Evolutionary conservation across 345 rosid species (phyloP).

Genomic region (Bruguiera parviflora): DNA sequence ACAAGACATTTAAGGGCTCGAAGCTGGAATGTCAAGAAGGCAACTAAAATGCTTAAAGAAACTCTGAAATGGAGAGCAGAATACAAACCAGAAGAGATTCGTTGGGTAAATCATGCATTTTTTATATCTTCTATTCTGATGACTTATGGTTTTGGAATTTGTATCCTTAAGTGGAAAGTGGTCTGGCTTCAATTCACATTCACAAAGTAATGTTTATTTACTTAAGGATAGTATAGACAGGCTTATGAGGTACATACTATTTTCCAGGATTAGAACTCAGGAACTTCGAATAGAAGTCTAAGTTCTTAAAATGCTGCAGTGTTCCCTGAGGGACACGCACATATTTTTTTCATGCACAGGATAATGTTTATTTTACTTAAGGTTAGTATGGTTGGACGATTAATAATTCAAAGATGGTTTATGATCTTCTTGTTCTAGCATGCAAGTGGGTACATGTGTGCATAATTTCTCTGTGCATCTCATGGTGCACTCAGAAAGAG

Average conservation of each 20-base stretch:
- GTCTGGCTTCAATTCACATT: background rate
- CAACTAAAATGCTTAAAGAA: constrained; percentile 88
- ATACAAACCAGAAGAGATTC: constrained; percentile 83
- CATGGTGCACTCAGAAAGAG: too few relatives aligned
- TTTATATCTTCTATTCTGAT: background rate
- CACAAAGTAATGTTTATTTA: too few relatives aligned
- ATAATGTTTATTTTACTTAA: too few relatives aligned
- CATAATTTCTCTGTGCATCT: too few relatives aligned
- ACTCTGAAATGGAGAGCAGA: constrained; percentile 85
- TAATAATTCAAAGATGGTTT: background rate
- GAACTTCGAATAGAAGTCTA: too few relatives aligned
- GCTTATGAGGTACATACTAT: background rate
- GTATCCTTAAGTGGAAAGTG: constrained; percentile 1
- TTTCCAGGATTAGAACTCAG: too few relatives aligned
- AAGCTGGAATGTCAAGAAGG: constrained; percentile 89
- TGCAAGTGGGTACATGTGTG: too few relatives aligned
- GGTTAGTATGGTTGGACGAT: too few relatives aligned
- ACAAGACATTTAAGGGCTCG: constrained; percentile 67
- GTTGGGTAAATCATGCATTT: constrained; percentile 54
- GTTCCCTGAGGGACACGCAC: too few relatives aligned
- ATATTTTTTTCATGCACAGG: background rate
- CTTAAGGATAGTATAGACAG: too few relatives aligned
- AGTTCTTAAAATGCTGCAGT: too few relatives aligned
- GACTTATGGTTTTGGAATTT: constrained; percentile 3
- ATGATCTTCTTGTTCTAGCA: too few relatives aligned